phyloP scores from a whole-genome alignment of 2,329 filamentous ascomycete genomes.

The Colletotrichum incanum region DNA sequence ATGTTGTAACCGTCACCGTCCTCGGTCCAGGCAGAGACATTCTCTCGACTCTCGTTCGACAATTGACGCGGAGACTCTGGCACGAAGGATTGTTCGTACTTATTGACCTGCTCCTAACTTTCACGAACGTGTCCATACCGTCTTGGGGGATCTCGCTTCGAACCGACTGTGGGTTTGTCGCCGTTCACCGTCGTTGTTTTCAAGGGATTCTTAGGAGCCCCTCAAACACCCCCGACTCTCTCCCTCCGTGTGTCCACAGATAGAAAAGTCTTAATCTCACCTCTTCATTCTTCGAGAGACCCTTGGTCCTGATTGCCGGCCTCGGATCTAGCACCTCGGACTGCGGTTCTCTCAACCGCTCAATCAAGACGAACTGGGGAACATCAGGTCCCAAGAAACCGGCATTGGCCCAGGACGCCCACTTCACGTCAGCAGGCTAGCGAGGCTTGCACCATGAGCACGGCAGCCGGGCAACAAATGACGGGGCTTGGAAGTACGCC shows the following conservation, averaged over 20 bases:
- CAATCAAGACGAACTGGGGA: neutral
- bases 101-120: too few species aligned
- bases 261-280: neutral
- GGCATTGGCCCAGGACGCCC: neutral
- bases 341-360: neutral
- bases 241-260: neutral
- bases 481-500: constrained; percentile 16
- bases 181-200: neutral
- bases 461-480: constrained; percentile 19
- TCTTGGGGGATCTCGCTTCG: neutral
- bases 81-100: neutral
- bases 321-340: constrained; percentile 35
- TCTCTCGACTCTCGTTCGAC: constrained; percentile 20
- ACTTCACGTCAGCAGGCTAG: neutral
- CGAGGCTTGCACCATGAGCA: constrained; percentile 6
- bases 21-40: constrained; percentile 34
- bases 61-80: neutral
- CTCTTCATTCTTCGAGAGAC: neutral
- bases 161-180: neutral
- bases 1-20: neutral
- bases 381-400: neutral
- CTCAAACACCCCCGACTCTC: neutral
- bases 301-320: constrained; percentile 25
- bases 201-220: neutral
- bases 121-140: neutral